A percentile compares a stretch with the other conserved stretches of the same genome.
phyloP scores from a whole-genome alignment of 2,329 filamentous ascomycete genomes.

The Cladophialophora carrionii region DNA sequence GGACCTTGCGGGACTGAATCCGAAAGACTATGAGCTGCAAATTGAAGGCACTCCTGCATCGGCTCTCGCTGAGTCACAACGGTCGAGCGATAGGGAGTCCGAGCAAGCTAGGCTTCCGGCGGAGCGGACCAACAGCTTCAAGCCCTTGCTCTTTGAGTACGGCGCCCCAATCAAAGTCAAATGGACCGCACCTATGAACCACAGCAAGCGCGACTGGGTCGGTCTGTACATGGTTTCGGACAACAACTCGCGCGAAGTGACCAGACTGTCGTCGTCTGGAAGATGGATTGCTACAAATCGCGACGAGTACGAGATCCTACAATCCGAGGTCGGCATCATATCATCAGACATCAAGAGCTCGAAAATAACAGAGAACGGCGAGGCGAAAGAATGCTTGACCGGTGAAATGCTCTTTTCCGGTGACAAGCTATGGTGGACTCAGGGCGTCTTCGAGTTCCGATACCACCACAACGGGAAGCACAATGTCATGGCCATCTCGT shows the following conservation, averaged over 20 bases:
- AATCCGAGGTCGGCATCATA: conserved; percentile 76
- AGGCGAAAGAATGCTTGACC: conserved; percentile 62
- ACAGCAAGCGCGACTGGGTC: conserved; percentile 92
- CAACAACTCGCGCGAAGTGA: conserved; percentile 82
- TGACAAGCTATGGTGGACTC: conserved; percentile 96
- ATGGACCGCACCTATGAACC: conserved; percentile 86
- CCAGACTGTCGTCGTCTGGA: conserved; percentile 80
- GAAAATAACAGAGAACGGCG: conserved; percentile 43
- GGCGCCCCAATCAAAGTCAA: conserved; percentile 85
- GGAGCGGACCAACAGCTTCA: conserved; percentile 60
- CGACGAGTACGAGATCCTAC: conserved; percentile 73
- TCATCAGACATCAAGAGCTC: conserved; percentile 65
- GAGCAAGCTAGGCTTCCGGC: conserved; percentile 69
- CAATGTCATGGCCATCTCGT: conserved; percentile 89
- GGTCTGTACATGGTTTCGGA: conserved; percentile 95
- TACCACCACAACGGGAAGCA: conserved; percentile 95
- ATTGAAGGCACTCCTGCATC: conserved; percentile 68
- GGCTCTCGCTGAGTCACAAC: conserved; percentile 59
- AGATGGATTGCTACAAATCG: conserved; percentile 84
- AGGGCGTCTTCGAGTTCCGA: conserved; percentile 93
- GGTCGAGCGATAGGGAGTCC: conserved; percentile 73
- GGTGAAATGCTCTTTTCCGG: conserved; percentile 88
- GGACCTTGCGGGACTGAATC: conserved; percentile 77
- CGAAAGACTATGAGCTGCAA: conserved; percentile 76
- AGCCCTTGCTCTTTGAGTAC: conserved; percentile 81